A percentile compares a stretch with the other conserved stretches of the same genome.
Conservation (phyloP, 2,329 filamentous ascomycete genomes). For the Harringtonia lauricola region DNA sequence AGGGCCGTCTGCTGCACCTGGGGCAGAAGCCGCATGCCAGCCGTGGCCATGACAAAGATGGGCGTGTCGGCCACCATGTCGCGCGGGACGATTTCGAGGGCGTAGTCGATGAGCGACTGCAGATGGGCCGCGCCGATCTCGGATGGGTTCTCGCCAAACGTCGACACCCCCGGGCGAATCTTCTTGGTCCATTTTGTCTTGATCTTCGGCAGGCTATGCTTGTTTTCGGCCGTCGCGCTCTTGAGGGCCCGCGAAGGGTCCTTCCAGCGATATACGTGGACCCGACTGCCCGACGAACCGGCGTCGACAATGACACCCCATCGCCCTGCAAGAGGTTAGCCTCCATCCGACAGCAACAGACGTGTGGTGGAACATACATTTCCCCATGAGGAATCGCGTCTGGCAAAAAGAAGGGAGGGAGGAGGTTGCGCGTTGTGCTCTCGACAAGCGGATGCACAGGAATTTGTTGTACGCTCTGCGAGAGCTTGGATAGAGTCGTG, state of each 20-base stretch:
- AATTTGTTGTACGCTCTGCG: too few relatives aligned
- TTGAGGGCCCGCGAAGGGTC: constrained; percentile 58
- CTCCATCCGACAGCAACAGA: background rate
- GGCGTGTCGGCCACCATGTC: constrained; percentile 75
- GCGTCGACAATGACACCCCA: constrained; percentile 97
- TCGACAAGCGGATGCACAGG: too few relatives aligned
- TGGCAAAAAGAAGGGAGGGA: background rate
- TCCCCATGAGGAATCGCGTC: constrained; percentile 5
- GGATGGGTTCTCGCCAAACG: constrained; percentile 68
- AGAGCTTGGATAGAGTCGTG: too few relatives aligned
- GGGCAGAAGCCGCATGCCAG: constrained; percentile 82
- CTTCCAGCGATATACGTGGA: constrained; percentile 92
- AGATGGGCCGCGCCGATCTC: constrained; percentile 76
- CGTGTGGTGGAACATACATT: constrained; percentile 2
- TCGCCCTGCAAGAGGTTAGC: constrained; percentile 31
- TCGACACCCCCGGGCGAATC: constrained; percentile 85
- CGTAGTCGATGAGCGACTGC: constrained; percentile 68
- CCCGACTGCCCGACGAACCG: constrained; percentile 89
- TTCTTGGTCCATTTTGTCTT: constrained; percentile 88
- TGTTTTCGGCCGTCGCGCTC: constrained; percentile 44
- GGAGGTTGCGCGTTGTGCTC: background rate
- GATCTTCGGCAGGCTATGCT: constrained; percentile 65
- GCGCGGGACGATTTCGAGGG: constrained; percentile 63
- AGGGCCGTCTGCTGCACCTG: constrained; percentile 61
- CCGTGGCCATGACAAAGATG: constrained; percentile 89